Conservation (phyloP, 73 alveolate species). For the Blepharisma japonicum region DNA sequence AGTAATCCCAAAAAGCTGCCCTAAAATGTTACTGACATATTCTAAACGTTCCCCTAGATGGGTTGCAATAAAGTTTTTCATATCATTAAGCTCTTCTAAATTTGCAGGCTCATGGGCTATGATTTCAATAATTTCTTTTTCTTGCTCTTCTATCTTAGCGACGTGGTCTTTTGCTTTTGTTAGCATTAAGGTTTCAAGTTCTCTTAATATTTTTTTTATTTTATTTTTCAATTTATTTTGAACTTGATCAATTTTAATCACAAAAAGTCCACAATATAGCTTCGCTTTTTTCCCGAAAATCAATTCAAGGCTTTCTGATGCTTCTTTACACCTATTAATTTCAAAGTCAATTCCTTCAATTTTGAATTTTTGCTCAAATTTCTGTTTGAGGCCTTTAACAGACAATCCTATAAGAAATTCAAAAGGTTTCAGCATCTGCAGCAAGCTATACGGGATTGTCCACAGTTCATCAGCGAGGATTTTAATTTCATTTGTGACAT, state of each 20-base stretch:
- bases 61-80: constrained; percentile 53
- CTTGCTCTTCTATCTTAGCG: constrained; percentile 61
- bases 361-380: constrained; percentile 34
- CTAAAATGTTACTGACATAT: constrained; percentile 45
- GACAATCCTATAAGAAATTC: constrained; percentile 35
- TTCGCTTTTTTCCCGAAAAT: not conserved
- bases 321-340: not conserved
- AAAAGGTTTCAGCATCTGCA: constrained; percentile 12
- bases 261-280: constrained; percentile 1
- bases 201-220: not conserved
- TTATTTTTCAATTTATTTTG: not conserved
- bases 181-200: not conserved
- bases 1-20: constrained; percentile 60
- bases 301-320: not conserved
- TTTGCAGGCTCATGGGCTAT: constrained; percentile 65
- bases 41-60: constrained; percentile 54
- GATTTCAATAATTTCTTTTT: constrained; percentile 51
- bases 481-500: not conserved
- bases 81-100: constrained; percentile 66
- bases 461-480: constrained; percentile 22
- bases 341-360: not conserved
- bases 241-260: not conserved
- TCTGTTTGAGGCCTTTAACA: constrained; percentile 38
- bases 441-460: constrained; percentile 30
- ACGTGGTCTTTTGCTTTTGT: constrained; percentile 40